These are phyloP conservation scores for Ophiostoma angusticollis DNA, from an alignment of 2,329 filamentous ascomycete genomes.

Conservation along the genomic window DNA sequence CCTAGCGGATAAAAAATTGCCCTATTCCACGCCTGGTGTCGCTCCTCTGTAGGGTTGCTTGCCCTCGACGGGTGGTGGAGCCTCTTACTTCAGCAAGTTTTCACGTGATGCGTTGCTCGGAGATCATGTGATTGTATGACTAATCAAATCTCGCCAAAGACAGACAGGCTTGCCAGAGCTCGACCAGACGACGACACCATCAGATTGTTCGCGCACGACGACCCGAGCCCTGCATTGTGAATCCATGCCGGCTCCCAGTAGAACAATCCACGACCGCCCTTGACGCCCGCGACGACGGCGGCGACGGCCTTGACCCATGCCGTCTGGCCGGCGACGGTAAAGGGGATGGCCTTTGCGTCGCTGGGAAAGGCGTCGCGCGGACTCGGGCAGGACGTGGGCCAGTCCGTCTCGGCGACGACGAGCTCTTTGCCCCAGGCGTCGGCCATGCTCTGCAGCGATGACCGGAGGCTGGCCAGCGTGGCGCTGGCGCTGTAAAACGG, in stretches of 20 bases:
- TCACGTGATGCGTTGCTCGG: slow-evolving; percentile 1
- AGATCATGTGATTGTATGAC: no score
- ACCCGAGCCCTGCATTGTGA: slow-evolving; percentile 11
- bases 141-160: slow-evolving; percentile 5
- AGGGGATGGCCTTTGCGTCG: slow-evolving; percentile 47
- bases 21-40: no score
- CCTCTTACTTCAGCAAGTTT: no score
- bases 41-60: no score
- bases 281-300: slow-evolving; percentile 37
- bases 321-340: slow-evolving; percentile 49
- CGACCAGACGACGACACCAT: slow-evolving; percentile 11
- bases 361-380: slow-evolving; percentile 44
- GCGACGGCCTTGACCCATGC: slow-evolving; percentile 50
- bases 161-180: slow-evolving; percentile 10
- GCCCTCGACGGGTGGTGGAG: no score
- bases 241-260: slow-evolving; percentile 47
- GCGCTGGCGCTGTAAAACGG: slow-evolving; percentile 54
- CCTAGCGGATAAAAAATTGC: no score
- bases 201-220: slow-evolving; percentile 11
- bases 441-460: slow-evolving; percentile 45
- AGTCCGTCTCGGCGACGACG: slow-evolving; percentile 58
- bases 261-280: slow-evolving; percentile 47
- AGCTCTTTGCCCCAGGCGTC: slow-evolving; percentile 51
- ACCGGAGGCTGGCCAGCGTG: slow-evolving; percentile 43
- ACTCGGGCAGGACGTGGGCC: slow-evolving; percentile 50